phyloP scores from a whole-genome alignment of 768 basidiomycete genomes.

The Dioszegia aurantiaca region DNA sequence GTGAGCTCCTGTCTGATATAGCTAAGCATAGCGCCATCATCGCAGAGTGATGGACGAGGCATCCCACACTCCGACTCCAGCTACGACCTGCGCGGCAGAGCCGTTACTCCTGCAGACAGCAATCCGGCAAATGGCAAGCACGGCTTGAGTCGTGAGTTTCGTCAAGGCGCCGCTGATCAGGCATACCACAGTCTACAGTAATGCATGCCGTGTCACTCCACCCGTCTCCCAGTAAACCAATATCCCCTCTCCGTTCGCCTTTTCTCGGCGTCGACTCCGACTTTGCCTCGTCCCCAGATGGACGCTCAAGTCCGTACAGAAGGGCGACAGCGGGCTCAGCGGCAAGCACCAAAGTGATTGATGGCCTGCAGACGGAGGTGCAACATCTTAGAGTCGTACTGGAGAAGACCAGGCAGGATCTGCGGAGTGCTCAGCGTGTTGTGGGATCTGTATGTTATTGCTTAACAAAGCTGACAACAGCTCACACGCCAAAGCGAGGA shows the following conservation, averaged over 20 bases:
- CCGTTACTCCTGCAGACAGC: constrained; percentile 23
- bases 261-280: constrained; percentile 30
- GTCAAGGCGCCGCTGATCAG: constrained; percentile 12
- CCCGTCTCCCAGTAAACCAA: constrained; percentile 17
- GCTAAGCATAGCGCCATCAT: constrained; percentile 4
- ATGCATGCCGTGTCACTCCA: constrained; percentile 30
- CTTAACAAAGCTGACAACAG: constrained; percentile 20
- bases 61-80: constrained; percentile 37
- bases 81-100: constrained; percentile 33
- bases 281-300: constrained; percentile 9
- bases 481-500: constrained; percentile 49
- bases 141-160: constrained; percentile 38
- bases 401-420: constrained; percentile 40
- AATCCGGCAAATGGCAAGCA: constrained; percentile 17
- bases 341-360: constrained; percentile 44
- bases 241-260: constrained; percentile 30
- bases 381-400: constrained; percentile 31
- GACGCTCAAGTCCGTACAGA: constrained; percentile 22
- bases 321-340: constrained; percentile 24
- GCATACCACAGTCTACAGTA: constrained; percentile 39
- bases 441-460: constrained; percentile 32
- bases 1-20: not conserved
- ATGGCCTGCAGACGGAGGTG: constrained; percentile 42
- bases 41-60: constrained; percentile 8
- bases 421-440: constrained; percentile 29